Conservation (phyloP, 2,329 filamentous ascomycete genomes). For the Chaetomiaceae sp. region DNA sequence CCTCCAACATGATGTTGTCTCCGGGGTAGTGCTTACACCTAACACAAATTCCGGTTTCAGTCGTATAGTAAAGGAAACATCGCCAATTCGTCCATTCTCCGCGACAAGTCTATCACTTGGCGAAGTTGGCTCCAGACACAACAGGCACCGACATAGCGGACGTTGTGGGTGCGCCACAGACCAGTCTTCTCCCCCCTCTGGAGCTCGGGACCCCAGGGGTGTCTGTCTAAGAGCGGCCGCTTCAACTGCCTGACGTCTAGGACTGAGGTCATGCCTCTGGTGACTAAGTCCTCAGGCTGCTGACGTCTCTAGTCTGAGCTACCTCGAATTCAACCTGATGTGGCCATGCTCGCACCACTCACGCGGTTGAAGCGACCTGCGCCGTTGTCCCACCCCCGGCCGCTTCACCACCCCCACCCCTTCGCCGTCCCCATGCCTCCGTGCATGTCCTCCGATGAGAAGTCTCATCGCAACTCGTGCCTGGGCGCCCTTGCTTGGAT, state of each 20-base stretch:
- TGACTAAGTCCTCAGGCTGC: neutral
- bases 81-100: neutral
- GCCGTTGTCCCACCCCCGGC: constrained; percentile 3
- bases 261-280: neutral
- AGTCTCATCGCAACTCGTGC: constrained; percentile 4
- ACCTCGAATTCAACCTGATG: constrained; percentile 9
- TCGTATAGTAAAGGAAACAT: neutral
- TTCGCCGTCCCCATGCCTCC: too few relatives aligned
- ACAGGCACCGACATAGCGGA: constrained; percentile 7
- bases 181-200: neutral
- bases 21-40: too few relatives aligned
- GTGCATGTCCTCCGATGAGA: neutral
- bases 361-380: neutral
- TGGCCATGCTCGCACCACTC: constrained; percentile 11
- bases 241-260: neutral
- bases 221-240: constrained; percentile 11
- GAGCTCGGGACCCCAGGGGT: neutral
- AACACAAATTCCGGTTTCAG: too few relatives aligned
- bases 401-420: neutral
- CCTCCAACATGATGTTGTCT: too few relatives aligned
- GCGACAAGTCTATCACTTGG: neutral
- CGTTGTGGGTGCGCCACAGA: neutral
- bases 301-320: neutral
- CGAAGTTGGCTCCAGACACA: neutral
- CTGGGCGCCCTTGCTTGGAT: constrained; percentile 10